phyloP scores from a whole-genome alignment of 768 basidiomycete species.

The Boletus barrowsii region DNA sequence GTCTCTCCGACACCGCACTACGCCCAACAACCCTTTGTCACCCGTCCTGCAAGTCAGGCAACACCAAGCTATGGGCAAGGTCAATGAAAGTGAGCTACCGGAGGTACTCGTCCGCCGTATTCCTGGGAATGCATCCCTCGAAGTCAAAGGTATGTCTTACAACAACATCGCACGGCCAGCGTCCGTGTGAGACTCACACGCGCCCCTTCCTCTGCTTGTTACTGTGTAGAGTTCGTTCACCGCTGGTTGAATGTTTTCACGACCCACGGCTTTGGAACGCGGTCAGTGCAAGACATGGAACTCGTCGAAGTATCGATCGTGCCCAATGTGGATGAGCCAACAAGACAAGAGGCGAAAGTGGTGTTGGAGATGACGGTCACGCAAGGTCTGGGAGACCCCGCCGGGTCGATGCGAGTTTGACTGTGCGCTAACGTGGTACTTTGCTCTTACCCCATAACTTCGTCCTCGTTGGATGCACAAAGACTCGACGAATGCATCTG shows the following conservation, averaged over 20 bases:
- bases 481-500: slow-evolving; percentile 45
- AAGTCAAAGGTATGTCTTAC: slow-evolving; percentile 20
- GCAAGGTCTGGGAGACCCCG: slow-evolving; percentile 32
- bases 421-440: too few species aligned
- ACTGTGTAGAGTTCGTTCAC: slow-evolving; percentile 32
- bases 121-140: slow-evolving; percentile 20
- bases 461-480: not conserved
- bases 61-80: not conserved
- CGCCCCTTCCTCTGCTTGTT: not conserved
- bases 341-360: slow-evolving; percentile 36
- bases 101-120: not conserved
- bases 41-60: not conserved
- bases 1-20: not conserved
- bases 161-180: not conserved
- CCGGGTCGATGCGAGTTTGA: not conserved
- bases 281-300: slow-evolving; percentile 10
- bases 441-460: too few species aligned
- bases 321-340: slow-evolving; percentile 34
- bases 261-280: slow-evolving; percentile 19
- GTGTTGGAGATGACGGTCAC: slow-evolving; percentile 43
- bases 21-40: not conserved
- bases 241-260: slow-evolving; percentile 38
- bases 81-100: not conserved
- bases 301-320: slow-evolving; percentile 40
- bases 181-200: not conserved